Evolutionary conservation across 2,329 filamentous ascomycete genomes (phyloP).

Genomic region (Claviceps monticola): DNA sequence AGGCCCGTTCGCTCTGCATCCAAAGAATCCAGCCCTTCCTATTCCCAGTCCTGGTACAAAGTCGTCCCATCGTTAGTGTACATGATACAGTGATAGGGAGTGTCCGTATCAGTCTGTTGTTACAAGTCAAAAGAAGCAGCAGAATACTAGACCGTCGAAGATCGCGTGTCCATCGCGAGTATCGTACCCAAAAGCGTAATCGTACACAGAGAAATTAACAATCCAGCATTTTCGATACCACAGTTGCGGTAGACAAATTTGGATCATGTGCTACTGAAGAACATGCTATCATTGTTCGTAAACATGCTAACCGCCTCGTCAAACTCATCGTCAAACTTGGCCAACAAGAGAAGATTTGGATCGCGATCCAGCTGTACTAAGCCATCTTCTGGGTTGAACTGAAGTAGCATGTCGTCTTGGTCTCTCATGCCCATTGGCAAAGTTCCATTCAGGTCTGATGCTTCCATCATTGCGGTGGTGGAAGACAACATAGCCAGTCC

Average conservation of each 20-base stretch:
- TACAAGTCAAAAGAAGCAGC: background rate
- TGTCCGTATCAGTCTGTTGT: background rate
- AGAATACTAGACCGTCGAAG: background rate
- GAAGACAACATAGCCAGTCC: conserved; percentile 18
- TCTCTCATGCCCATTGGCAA: conserved; percentile 21
- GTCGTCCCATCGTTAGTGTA: background rate
- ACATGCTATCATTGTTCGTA: conserved; percentile 35
- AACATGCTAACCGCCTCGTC: conserved; percentile 38
- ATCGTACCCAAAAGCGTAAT: conserved; percentile 1
- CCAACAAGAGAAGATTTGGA: conserved; percentile 33
- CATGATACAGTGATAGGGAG: conserved; percentile 3
- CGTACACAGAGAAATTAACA: conserved; percentile 6
- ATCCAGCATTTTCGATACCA: conserved; percentile 2
- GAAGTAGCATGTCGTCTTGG: conserved; percentile 28
- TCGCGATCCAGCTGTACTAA: conserved; percentile 31
- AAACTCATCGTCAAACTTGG: conserved; percentile 41
- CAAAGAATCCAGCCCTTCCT: background rate
- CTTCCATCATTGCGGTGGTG: conserved; percentile 18
- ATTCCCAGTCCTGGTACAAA: background rate
- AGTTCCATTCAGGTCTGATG: conserved; percentile 20
- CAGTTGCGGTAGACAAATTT: conserved; percentile 1
- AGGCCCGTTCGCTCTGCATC: conserved; percentile 10
- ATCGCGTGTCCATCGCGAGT: background rate
- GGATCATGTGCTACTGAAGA: conserved; percentile 28
- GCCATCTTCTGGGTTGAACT: conserved; percentile 29